Base-by-base conservation (phyloP, 768 basidiomycete species). In the Leccinum longicurvipes region DNA sequence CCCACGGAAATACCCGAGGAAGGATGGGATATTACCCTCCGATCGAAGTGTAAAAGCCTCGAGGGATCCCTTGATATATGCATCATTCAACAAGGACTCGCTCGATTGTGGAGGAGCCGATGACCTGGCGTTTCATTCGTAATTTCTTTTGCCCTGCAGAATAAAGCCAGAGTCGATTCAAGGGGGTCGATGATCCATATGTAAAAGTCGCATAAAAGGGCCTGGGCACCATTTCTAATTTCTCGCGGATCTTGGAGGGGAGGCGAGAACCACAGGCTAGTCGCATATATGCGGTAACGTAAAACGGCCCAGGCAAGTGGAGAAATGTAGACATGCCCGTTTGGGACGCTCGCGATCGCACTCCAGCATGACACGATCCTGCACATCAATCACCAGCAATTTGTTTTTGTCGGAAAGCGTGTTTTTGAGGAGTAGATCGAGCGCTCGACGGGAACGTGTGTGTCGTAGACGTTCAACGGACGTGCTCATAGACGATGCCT, bases 251-350 rank as follows among this genome's bases (percentile, higher is more conserved):
- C 51, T 45, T 36, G 46, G 17, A 39, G n/a, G 36, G n/a, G 17
- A 14, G 34, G 41, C 14, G 49, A 19, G 53, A 63, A 51, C 15
- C 58, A 41, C 48, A 54, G 5, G 39, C 11, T 41, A n/a, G 27
- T 25, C 39, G 8, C 39, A 51, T 24, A 51, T 47, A 23, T 51
- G 23, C 11, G 12, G 50, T 64, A 27, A 67, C 65, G 59, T 67
- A 61, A 67, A 48, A 10, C 27, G 41, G 25, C n/a, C 46, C 34
- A 25, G 19, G 15, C 49, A 56, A 28, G 32, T 23, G 41, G 15
- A 31, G 34, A 32, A 36, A 50, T 50, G 25, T 45, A 32, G 45
- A 27, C 25, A 17, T 45, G 49, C 44, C 25, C 42, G 51, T 48
- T 51, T 51, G 44, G 47, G 28, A 21, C 28, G 42, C 8, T 17